These are phyloP conservation scores for Trametes elegans DNA, from an alignment of 768 basidiomycete genomes.

Conservation along the genomic window DNA sequence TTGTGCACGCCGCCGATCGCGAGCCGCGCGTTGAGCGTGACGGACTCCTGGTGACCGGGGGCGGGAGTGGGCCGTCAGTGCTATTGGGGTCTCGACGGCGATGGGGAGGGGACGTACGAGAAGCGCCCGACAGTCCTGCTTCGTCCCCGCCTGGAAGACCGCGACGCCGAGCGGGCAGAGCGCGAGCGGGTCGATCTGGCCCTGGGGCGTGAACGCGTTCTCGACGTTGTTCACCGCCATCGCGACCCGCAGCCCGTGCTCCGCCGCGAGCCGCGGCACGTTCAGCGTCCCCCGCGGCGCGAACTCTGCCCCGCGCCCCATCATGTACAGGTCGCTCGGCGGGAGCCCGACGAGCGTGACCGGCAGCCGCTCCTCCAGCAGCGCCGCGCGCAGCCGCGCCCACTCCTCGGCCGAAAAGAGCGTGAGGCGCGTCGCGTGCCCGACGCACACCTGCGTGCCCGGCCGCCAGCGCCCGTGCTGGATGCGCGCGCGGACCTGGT, in stretches of 20 bases:
- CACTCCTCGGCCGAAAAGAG: conserved; percentile 48
- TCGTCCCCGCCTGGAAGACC: conserved; percentile 56
- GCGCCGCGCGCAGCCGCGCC: conserved; percentile 33
- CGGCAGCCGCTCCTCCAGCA: conserved; percentile 40
- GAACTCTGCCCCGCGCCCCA: conserved; percentile 45
- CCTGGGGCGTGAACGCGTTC: conserved; percentile 71
- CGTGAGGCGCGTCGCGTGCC: conserved; percentile 59
- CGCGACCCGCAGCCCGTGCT: conserved; percentile 47
- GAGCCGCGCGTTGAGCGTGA: conserved; percentile 50
- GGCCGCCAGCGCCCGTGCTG: conserved; percentile 25
- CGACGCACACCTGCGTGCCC: conserved; percentile 48
- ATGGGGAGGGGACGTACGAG: conserved; percentile 38
- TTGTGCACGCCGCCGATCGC: conserved; percentile 36
- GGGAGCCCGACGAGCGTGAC: conserved; percentile 56
- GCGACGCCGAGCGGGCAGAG: conserved; percentile 57
- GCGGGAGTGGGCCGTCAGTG: too few species aligned
- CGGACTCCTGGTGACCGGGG: conserved; percentile 54
- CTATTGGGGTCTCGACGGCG: neutral
- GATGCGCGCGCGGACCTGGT: conserved; percentile 34
- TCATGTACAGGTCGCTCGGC: conserved; percentile 69
- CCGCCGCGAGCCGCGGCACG: conserved; percentile 44
- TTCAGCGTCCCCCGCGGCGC: conserved; percentile 55
- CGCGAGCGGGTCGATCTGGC: conserved; percentile 58
- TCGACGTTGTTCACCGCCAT: conserved; percentile 65
- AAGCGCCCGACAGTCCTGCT: conserved; percentile 43